Base-by-base conservation (phyloP, 2,329 filamentous ascomycete species). In the Claviceps digitariae region DNA sequence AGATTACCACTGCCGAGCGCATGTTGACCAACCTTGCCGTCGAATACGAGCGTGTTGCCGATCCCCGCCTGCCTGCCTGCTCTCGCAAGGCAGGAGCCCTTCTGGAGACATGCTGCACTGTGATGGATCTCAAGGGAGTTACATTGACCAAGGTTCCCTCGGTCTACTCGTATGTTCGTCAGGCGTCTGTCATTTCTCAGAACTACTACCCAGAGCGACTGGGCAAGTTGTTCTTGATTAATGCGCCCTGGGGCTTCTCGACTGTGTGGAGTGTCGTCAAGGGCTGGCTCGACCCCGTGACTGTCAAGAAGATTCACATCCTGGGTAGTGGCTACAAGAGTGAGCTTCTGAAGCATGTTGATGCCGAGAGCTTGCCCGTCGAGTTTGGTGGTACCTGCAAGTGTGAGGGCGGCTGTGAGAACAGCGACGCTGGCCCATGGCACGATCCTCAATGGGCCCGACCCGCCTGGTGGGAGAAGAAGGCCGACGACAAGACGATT, bases 191-290 rank as follows among this genome's bases (percentile, higher is more conserved):
- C 68, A 87, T 98, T 72, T 95, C 88, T 59, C 93, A 97, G 74
- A 95, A 97, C 80, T 95, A 97, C 82, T 98, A 98, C 74, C 93
- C 93, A 8, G 93, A 98, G 78, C 87, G 93, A 55, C 78, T 98
- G 55, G 93, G 93, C 65, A 90, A 90, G 72, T 79, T 98, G 67
- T 98, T 95, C 78, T 75, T 98, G 63, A 96, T 98, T 82, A 98
- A 98, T 73, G 88, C 91, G 3, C 90, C 90, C 21, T 97, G 90
- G 90, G 90, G 90, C 27, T 97, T 97, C 78, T 84, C 84, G 57
- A 79, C 79, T 61, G 86, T 90, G 58, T 98, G 93, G 79, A 78
- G 74, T 66, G 78, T 94, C 54, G 81, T 97, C 71, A 96, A 94
- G 79, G 83, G 83, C 60, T 97, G 93, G 82, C 79, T 98, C 63